phyloP scores from a whole-genome alignment of 495 filamentous ascomycete genomes.

The Aspergillus coremiiformis region DNA sequence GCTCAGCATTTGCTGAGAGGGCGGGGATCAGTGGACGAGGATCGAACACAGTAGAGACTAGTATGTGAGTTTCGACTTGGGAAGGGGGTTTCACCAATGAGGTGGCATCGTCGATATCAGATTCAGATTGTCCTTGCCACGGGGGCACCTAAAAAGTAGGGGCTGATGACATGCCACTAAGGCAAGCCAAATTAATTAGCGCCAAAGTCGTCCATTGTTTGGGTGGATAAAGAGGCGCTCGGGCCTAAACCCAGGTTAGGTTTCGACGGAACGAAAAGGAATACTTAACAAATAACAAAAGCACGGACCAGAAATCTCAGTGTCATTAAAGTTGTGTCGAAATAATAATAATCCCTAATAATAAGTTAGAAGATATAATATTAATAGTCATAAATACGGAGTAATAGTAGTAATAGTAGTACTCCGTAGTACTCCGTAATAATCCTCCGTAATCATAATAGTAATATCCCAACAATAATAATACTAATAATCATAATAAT shows the following conservation, averaged over 20 bases:
- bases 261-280: not conserved
- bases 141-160: constrained; percentile 11
- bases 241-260: constrained; percentile 13
- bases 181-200: constrained; percentile 22
- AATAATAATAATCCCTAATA: no score
- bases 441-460: no score
- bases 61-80: not conserved
- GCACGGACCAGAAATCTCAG: no score
- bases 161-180: constrained; percentile 23
- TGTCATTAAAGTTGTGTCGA: no score
- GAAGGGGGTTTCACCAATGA: not conserved
- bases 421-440: no score
- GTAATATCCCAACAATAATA: no score
- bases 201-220: constrained; percentile 9
- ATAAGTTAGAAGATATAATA: no score
- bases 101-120: not conserved
- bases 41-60: not conserved
- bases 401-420: no score
- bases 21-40: not conserved
- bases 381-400: no score
- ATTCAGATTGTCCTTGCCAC: constrained; percentile 7
- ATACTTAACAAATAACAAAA: not conserved
- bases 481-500: no score
- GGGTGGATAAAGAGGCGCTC: constrained; percentile 6
- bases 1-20: not conserved